These are phyloP conservation scores for Udeniomyces megalosporus DNA, from an alignment of 768 basidiomycete genomes.

Conservation along the genomic window DNA sequence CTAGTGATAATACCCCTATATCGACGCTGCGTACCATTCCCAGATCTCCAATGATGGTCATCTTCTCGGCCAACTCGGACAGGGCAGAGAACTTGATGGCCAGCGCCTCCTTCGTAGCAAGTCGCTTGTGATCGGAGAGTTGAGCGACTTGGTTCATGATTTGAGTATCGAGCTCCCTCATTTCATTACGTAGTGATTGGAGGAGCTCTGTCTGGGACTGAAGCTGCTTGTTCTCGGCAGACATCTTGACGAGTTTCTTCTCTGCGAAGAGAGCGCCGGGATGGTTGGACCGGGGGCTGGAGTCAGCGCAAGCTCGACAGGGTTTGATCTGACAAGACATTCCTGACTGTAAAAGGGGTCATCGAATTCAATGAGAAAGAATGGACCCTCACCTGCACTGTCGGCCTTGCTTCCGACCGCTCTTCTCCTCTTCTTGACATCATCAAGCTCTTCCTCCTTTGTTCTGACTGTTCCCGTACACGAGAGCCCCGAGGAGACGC, in stretches of 20 bases:
- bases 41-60: constrained; percentile 27
- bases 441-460: constrained; percentile 66
- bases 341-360: too few species aligned
- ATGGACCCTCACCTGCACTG: too few species aligned
- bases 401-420: constrained; percentile 55
- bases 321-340: too few species aligned
- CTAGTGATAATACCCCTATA: too few species aligned
- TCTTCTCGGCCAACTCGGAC: constrained; percentile 69
- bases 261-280: too few species aligned
- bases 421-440: constrained; percentile 53
- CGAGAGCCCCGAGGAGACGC: too few species aligned
- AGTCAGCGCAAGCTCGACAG: too few species aligned
- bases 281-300: too few species aligned
- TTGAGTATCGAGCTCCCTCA: constrained; percentile 53
- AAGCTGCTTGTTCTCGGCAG: constrained; percentile 65
- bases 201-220: constrained; percentile 54
- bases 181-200: constrained; percentile 56
- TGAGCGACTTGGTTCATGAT: constrained; percentile 69
- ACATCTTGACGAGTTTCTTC: constrained; percentile 79
- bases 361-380: too few species aligned
- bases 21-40: too few species aligned
- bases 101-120: constrained; percentile 38
- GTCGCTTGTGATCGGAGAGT: constrained; percentile 68
- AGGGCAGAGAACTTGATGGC: constrained; percentile 75
- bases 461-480: constrained; percentile 67